phyloP scores from a whole-genome alignment of 306 rosid species.

The Malus asiatica region DNA sequence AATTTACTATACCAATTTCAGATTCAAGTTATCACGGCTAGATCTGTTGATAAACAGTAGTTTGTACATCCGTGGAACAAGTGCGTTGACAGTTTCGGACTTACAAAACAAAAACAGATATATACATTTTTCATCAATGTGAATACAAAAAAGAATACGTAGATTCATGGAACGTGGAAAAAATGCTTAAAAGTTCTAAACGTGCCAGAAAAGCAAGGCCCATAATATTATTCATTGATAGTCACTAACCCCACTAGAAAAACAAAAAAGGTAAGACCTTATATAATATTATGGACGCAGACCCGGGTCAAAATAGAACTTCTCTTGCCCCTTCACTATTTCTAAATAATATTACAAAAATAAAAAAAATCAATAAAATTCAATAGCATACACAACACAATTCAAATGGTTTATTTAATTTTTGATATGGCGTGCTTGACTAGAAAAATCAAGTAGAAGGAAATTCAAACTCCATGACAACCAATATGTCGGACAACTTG shows the following conservation, averaged over 20 bases:
- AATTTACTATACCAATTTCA: too few species aligned
- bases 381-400: background rate
- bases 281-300: background rate
- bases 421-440: background rate
- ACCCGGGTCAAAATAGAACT: slow-evolving; percentile 52
- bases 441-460: background rate
- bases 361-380: background rate
- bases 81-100: background rate
- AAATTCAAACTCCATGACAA: slow-evolving; percentile 4
- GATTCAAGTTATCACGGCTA: too few species aligned
- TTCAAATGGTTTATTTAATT: background rate
- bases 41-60: background rate
- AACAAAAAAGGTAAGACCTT: background rate
- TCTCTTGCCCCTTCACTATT: background rate
- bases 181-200: background rate
- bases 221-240: background rate
- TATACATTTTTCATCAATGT: background rate
- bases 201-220: background rate
- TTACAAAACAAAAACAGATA: background rate
- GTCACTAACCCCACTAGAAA: background rate
- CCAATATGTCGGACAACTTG: slow-evolving; percentile 33
- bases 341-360: background rate
- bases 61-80: background rate
- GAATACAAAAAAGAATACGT: background rate
- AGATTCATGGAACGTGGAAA: slow-evolving; percentile 37